Evolutionary conservation across 1,139 yeast species (phyloP), one percentile per base, ranked within the genome.

Genomic region (Arxiozyma bovina): DNA sequence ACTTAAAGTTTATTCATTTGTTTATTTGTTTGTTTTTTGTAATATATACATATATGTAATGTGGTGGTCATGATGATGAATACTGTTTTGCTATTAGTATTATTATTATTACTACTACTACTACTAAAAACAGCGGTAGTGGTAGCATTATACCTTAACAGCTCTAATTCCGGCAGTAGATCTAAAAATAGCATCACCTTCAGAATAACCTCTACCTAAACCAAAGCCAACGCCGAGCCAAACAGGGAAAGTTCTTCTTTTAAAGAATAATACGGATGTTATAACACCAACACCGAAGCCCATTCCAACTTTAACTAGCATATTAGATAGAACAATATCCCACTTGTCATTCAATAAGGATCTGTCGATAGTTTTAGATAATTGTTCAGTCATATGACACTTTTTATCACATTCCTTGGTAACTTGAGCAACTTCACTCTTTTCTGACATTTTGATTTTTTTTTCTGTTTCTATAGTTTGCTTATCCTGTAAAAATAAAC

Each of bases 191-290:
- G 97, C 95, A 70, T 93, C 98, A 58, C 98, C 99, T 77, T 93
- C 99, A 60, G 98, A 83, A 73, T 90, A 93, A 53, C 96, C 96
- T 76, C 97, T 86, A 62, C 99, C 99, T 59, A 91, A 79, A 61
- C 99, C 99, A 66, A 93, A 91, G 45, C 98, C 99, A 62, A 89
- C 75, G 61, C 98, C 98, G 58, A 91, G 74, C 96, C 97, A 91
- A 50, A 91, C 97, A 54, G 98, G 98, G 82, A 89, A 93, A 6
- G 96, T 80, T 74, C 98, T 85, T 78, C 98, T 88, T 72, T 80
- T 87, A 78, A 93, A 93, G 54, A 93, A 74, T 59, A 94, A 74
- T 51, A 91, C 95, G n/a, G 96, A 88, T 44, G 95, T 87, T 57
- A 91, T 80, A 49, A 94, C 96, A 73, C 99, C 99, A 51, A 87